Percentiles rank a stretch among this genome's conserved stretches.
phyloP scores from a whole-genome alignment of 305 asterid genomes.

The Coffea humblotiana region DNA sequence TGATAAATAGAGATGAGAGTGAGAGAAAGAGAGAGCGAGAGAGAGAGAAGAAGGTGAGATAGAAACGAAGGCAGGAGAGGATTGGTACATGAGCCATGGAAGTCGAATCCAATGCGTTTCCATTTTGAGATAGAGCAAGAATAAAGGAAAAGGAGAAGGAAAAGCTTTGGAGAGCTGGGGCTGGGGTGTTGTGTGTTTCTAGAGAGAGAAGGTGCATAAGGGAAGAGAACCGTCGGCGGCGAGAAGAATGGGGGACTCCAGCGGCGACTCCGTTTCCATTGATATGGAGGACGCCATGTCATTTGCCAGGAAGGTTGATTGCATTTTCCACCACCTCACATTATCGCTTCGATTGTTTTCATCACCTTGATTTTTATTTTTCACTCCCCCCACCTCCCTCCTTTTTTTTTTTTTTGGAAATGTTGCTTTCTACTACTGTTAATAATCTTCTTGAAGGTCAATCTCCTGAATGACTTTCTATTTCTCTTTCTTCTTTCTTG shows the following conservation, averaged over 20 bases:
- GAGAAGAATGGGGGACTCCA: conserved; percentile 77
- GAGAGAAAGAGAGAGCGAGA: conserved; percentile 3
- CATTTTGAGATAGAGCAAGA: background rate
- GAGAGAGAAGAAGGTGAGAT: background rate
- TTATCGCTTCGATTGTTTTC: background rate
- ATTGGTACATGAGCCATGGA: conserved; percentile 53
- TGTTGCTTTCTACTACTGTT: background rate
- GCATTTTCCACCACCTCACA: background rate
- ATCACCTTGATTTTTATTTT: background rate
- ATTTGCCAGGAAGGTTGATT: conserved; percentile 58
- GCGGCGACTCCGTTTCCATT: conserved; percentile 92
- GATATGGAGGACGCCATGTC: conserved; percentile 71
- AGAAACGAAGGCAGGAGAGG: background rate
- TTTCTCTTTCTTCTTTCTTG: no score
- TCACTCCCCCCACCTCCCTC: no score
- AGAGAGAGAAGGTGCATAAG: background rate
- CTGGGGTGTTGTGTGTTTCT: background rate
- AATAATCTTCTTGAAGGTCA: conserved; percentile 2
- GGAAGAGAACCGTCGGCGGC: conserved; percentile 6
- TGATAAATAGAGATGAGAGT: conserved; percentile 17
- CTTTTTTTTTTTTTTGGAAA: background rate
- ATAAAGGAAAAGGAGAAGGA: conserved; percentile 19
- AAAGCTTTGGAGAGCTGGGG: background rate
- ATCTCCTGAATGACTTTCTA: background rate
- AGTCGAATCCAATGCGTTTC: conserved; percentile 51